A percentile compares a stretch with the other conserved stretches of the same genome.
These are phyloP conservation scores for Fusarium robinianum DNA, from an alignment of 2,329 filamentous ascomycete species.

Conservation along the genomic window DNA sequence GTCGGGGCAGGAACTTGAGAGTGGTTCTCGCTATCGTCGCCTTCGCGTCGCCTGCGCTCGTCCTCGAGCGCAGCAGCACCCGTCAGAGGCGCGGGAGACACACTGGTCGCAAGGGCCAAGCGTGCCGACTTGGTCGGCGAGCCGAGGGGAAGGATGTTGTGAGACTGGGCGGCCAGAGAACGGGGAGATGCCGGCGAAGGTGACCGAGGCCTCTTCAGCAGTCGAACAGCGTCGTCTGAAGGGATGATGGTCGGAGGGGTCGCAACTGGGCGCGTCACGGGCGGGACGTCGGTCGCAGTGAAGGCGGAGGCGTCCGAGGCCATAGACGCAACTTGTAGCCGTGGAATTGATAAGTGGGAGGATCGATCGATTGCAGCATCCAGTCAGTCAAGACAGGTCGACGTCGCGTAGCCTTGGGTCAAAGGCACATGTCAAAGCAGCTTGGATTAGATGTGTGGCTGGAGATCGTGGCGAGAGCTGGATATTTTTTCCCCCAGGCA, in stretches of 20 bases:
- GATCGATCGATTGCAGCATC: slow-evolving; percentile 24
- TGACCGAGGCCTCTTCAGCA: slow-evolving; percentile 53
- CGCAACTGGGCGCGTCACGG: slow-evolving; percentile 43
- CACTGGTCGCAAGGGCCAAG: slow-evolving; percentile 49
- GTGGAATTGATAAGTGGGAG: slow-evolving; percentile 26
- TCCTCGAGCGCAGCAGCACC: slow-evolving; percentile 60
- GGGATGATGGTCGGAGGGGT: slow-evolving; percentile 44
- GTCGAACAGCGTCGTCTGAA: slow-evolving; percentile 47
- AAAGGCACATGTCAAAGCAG: slow-evolving; percentile 45
- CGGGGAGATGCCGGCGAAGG: slow-evolving; percentile 49
- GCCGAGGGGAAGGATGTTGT: slow-evolving; percentile 45
- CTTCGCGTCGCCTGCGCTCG: slow-evolving; percentile 53
- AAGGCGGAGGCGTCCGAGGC: slow-evolving; percentile 58
- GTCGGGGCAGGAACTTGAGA: slow-evolving; percentile 48
- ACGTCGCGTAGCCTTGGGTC: slow-evolving; percentile 32
- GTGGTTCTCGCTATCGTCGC: slow-evolving; percentile 44
- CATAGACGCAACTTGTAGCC: slow-evolving; percentile 47
- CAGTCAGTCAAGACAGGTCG: slow-evolving; percentile 33
- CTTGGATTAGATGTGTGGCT: slow-evolving; percentile 47
- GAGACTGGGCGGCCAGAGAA: slow-evolving; percentile 34
- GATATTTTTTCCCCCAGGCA: slow-evolving; percentile 34
- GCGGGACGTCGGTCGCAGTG: slow-evolving; percentile 57
- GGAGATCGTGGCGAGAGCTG: slow-evolving; percentile 52
- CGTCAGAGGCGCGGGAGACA: slow-evolving; percentile 54
- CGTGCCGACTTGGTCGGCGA: slow-evolving; percentile 61